These are phyloP conservation scores for Vaccinium vitisidaea DNA, from an alignment of 148 eudicot genomes.

Conservation along the genomic window DNA sequence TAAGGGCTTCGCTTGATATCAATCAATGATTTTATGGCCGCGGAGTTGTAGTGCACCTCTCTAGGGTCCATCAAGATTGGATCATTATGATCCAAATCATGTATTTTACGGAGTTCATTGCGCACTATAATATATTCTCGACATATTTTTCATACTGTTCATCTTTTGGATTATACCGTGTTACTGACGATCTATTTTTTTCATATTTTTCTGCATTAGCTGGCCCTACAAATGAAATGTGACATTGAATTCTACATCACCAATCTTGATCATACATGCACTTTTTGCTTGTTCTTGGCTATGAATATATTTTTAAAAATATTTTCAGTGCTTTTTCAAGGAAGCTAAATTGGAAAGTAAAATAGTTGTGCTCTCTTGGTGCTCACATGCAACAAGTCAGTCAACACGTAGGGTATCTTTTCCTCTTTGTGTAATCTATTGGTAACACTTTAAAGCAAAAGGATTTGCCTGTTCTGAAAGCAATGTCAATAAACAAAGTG, in stretches of 20 bases:
- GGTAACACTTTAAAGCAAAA: background rate
- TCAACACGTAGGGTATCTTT: background rate
- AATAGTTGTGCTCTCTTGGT: background rate
- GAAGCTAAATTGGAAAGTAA: background rate
- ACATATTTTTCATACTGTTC: background rate
- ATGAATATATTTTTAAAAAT: background rate
- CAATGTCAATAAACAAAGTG: background rate
- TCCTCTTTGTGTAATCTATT: background rate
- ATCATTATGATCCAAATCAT: no score
- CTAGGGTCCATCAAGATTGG: no score
- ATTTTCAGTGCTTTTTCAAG: background rate
- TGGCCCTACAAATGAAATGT: no score
- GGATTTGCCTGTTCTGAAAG: background rate
- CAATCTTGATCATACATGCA: no score
- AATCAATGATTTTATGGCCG: background rate
- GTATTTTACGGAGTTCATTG: no score
- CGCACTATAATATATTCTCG: no score
- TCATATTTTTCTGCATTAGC: background rate
- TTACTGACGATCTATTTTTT: background rate
- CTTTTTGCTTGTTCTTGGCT: background rate
- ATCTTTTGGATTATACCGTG: background rate
- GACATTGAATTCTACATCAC: no score
- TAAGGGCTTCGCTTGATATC: background rate
- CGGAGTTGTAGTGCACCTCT: no score
- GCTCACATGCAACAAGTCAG: conserved; percentile 1